phyloP scores from a whole-genome alignment of 345 rosid genomes.

The Camelina laxa region DNA sequence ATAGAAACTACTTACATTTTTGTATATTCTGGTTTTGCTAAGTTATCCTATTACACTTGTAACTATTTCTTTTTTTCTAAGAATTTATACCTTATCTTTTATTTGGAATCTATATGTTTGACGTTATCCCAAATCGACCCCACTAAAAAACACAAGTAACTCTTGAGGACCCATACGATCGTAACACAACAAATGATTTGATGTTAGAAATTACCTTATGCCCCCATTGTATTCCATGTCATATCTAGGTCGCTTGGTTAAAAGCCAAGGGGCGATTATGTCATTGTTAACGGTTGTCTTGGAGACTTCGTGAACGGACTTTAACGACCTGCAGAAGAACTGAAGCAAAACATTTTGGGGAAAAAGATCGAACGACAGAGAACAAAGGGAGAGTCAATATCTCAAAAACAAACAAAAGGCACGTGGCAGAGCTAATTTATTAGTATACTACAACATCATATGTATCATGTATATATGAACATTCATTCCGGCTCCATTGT shows the following conservation, averaged over 20 bases:
- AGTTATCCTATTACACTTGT: constrained; percentile 9
- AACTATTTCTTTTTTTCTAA: background rate
- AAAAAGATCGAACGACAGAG: constrained; percentile 20
- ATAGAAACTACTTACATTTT: background rate
- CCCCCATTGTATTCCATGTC: constrained; percentile 23
- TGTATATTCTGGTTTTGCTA: constrained; percentile 9
- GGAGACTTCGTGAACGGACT: constrained; percentile 10
- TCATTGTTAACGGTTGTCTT: constrained; percentile 13
- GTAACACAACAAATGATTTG: constrained; percentile 38
- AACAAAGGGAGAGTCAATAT: constrained; percentile 16
- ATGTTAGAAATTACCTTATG: background rate
- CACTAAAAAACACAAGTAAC: constrained; percentile 36
- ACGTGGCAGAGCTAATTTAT: constrained; percentile 32
- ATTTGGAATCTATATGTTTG: constrained; percentile 38
- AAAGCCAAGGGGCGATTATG: constrained; percentile 19
- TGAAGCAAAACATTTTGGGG: constrained; percentile 26
- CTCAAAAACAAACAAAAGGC: background rate
- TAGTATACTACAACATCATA: background rate
- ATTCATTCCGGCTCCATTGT: background rate
- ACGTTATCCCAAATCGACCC: constrained; percentile 37
- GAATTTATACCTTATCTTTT: constrained; percentile 41
- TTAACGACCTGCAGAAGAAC: constrained; percentile 33
- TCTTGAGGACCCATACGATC: constrained; percentile 30
- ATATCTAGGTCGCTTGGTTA: background rate
- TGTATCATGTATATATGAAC: background rate